These are phyloP conservation scores for Vitis labrusca DNA, from an alignment of 164 flowering plant genomes.

Conservation along the genomic window DNA sequence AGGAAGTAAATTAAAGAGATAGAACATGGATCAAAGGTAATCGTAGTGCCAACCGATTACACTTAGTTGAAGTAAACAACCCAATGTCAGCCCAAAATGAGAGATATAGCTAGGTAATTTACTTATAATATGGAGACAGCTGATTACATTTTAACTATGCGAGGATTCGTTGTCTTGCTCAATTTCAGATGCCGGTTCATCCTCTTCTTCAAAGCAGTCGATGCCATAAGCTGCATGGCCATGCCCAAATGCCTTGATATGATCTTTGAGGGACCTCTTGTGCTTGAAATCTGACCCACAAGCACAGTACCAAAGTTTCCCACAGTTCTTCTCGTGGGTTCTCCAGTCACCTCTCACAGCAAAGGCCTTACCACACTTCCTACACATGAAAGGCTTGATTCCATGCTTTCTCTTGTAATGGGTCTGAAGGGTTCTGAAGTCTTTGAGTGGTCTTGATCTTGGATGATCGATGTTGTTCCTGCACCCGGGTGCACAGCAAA, in stretches of 20 bases:
- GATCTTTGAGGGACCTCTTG: slow-evolving; percentile 67
- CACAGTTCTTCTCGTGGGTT: slow-evolving; percentile 71
- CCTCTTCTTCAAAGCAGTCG: slow-evolving; percentile 50
- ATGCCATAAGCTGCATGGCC: slow-evolving; percentile 56
- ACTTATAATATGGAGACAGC: too few relatives aligned
- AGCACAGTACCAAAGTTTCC: slow-evolving; percentile 62
- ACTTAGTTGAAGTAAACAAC: too few relatives aligned
- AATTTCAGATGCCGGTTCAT: slow-evolving; percentile 52
- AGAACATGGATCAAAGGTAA: too few relatives aligned
- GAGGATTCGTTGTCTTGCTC: slow-evolving; percentile 46
- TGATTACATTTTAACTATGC: too few relatives aligned
- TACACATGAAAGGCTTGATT: slow-evolving; percentile 57
- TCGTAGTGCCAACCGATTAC: too few relatives aligned
- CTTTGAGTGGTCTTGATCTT: slow-evolving; percentile 57
- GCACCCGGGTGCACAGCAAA: slow-evolving; percentile 70
- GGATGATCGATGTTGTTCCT: slow-evolving; percentile 67
- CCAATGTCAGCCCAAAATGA: too few relatives aligned
- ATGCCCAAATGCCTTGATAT: slow-evolving; percentile 56
- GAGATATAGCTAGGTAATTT: too few relatives aligned
- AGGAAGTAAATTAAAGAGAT: too few relatives aligned
- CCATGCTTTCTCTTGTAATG: slow-evolving; percentile 74
- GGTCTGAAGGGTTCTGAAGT: slow-evolving; percentile 64
- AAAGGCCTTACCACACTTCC: slow-evolving; percentile 62
- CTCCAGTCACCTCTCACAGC: slow-evolving; percentile 72
- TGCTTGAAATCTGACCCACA: slow-evolving; percentile 69